Evolutionary conservation across 495 filamentous ascomycete species (phyloP).

Genomic region (Xylaria grammica): DNA sequence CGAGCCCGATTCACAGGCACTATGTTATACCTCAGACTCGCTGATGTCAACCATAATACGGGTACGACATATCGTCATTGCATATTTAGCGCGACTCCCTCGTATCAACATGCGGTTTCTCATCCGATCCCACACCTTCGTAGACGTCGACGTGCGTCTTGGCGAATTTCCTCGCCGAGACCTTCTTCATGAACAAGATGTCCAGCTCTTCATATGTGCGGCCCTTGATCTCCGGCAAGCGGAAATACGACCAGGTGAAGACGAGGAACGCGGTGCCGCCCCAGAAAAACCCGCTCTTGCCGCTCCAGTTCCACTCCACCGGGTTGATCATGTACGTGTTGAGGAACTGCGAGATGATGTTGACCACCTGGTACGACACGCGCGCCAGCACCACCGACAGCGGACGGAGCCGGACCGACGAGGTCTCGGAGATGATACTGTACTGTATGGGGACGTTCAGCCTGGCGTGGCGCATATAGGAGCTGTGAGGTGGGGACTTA

Average conservation of each 20-base stretch:
- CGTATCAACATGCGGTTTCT: constrained; percentile 9
- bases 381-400: constrained; percentile 59
- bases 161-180: constrained; percentile 50
- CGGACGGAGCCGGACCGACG: constrained; percentile 53
- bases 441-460: constrained; percentile 43
- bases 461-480: constrained; percentile 14
- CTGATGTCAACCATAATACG: neutral
- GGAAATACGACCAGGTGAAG: constrained; percentile 36
- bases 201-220: constrained; percentile 59
- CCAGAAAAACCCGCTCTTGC: constrained; percentile 55
- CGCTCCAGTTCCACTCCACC: constrained; percentile 47
- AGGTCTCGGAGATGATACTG: constrained; percentile 57
- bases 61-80: neutral
- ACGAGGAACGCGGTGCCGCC: constrained; percentile 50
- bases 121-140: constrained; percentile 20
- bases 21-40: neutral
- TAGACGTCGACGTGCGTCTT: constrained; percentile 36
- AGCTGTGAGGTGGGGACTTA: constrained; percentile 26
- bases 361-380: constrained; percentile 60
- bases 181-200: constrained; percentile 52
- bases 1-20: too few species aligned
- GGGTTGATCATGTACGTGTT: constrained; percentile 61
- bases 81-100: constrained; percentile 5
- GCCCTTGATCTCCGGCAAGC: constrained; percentile 37
- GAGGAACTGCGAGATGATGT: constrained; percentile 64